A percentile compares a stretch with the other conserved stretches of the same genome.
Conservation (phyloP, 2,329 filamentous ascomycete genomes). For the Rugonectria rugulosa region DNA sequence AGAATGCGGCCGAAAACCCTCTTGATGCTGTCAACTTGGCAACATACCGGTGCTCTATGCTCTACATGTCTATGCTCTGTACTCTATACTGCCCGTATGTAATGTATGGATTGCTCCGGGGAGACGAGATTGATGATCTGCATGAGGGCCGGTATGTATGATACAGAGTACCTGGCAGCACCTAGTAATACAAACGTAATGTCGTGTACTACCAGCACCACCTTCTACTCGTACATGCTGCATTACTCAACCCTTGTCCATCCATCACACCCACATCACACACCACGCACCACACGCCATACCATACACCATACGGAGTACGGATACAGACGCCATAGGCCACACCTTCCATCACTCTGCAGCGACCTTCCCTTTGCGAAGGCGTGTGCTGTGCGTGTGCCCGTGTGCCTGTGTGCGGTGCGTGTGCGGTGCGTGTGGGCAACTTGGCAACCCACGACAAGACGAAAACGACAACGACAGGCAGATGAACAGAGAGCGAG, state of each 20-base stretch:
- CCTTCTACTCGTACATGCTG: background rate
- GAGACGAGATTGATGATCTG: no score
- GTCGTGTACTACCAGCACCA: background rate
- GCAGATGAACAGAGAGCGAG: conserved; percentile 14
- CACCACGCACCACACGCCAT: no score
- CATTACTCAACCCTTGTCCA: background rate
- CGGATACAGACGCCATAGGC: no score
- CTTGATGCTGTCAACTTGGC: no score
- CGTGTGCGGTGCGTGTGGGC: background rate
- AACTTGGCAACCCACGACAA: background rate
- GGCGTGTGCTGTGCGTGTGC: no score
- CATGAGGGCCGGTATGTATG: no score
- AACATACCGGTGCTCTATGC: no score
- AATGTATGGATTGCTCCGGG: background rate
- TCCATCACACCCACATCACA: background rate
- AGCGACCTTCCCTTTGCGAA: conserved; percentile 12
- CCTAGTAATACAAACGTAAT: no score
- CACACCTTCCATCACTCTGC: background rate
- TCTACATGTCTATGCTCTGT: no score
- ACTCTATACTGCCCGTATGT: background rate
- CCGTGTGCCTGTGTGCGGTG: no score
- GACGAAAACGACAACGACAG: conserved; percentile 12
- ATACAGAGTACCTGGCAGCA: no score
- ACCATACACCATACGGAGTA: no score
- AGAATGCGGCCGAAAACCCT: background rate